A percentile compares a stretch with the other conserved stretches of the same genome.
These are phyloP conservation scores for Botrytis hyacinthi DNA, from an alignment of 2,329 filamentous ascomycete genomes.

Conservation along the genomic window DNA sequence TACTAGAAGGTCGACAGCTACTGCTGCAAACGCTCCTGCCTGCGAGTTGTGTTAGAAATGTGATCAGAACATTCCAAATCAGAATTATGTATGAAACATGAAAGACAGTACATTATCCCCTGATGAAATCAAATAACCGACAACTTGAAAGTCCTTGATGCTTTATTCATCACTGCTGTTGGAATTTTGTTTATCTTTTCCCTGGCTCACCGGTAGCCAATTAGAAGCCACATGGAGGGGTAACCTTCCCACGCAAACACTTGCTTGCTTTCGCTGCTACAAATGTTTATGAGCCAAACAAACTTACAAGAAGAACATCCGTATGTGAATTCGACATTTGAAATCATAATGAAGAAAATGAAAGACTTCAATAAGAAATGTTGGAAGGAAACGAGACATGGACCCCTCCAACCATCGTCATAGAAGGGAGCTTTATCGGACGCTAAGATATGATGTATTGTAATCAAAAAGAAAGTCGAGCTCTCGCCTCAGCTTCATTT, in stretches of 20 bases:
- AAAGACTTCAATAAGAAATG: constrained; percentile 10
- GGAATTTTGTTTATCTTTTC: neutral
- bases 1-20: constrained; percentile 80
- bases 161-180: neutral
- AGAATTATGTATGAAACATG: neutral
- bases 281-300: neutral
- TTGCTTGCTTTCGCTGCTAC: neutral
- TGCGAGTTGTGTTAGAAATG: constrained; percentile 39
- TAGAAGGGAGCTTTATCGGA: constrained; percentile 25
- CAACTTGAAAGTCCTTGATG: neutral
- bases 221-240: neutral
- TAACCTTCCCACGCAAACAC: neutral
- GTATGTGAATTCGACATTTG: constrained; percentile 50
- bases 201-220: neutral
- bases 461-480: constrained; percentile 18
- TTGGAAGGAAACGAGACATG: neutral
- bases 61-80: neutral
- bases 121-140: neutral
- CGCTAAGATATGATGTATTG: constrained; percentile 19
- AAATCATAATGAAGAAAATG: constrained; percentile 25
- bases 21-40: constrained; percentile 83
- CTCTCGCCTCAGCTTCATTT: constrained; percentile 17
- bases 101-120: neutral
- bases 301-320: constrained; percentile 56
- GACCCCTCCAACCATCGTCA: constrained; percentile 22